These are phyloP conservation scores for Xylaria sp. DNA, from an alignment of 2,329 filamentous ascomycete genomes.

Conservation along the genomic window DNA sequence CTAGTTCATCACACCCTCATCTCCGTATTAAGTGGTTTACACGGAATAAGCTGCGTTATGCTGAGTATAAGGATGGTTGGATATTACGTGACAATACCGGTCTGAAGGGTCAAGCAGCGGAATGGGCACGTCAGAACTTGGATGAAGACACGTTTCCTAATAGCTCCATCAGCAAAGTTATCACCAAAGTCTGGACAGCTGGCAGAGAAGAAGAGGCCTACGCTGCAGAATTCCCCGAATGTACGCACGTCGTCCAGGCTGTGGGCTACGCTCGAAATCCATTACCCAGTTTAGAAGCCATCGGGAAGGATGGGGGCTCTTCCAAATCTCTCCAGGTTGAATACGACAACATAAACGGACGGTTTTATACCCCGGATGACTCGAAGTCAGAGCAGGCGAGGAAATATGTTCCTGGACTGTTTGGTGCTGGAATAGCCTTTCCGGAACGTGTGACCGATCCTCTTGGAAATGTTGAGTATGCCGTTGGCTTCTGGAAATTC, in stretches of 20 bases:
- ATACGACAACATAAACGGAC: conserved; percentile 54
- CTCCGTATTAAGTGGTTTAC: conserved; percentile 71
- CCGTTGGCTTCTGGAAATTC: conserved; percentile 73
- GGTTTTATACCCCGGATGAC: conserved; percentile 58
- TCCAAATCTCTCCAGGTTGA: conserved; percentile 36
- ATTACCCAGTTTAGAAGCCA: conserved; percentile 57
- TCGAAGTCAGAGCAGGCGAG: conserved; percentile 46
- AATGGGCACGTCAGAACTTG: conserved; percentile 68
- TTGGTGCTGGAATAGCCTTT: conserved; percentile 72
- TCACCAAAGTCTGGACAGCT: conserved; percentile 59
- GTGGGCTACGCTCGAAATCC: conserved; percentile 66
- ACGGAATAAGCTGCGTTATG: conserved; percentile 69
- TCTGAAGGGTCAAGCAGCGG: conserved; percentile 69
- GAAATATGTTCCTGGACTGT: conserved; percentile 61
- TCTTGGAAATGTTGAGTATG: conserved; percentile 68
- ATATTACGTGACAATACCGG: conserved; percentile 74
- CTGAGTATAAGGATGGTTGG: conserved; percentile 71
- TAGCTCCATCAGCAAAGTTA: conserved; percentile 59
- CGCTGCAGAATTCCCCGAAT: conserved; percentile 58
- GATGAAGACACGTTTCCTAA: conserved; percentile 61
- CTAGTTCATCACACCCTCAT: conserved; percentile 60
- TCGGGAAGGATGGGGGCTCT: conserved; percentile 49
- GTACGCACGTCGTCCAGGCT: conserved; percentile 66
- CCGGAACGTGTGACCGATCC: conserved; percentile 71
- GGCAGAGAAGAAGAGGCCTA: conserved; percentile 59